These are phyloP conservation scores for Sparassis latifolia DNA, from an alignment of 1,284 basidiomycete genomes.

Conservation along the genomic window DNA sequence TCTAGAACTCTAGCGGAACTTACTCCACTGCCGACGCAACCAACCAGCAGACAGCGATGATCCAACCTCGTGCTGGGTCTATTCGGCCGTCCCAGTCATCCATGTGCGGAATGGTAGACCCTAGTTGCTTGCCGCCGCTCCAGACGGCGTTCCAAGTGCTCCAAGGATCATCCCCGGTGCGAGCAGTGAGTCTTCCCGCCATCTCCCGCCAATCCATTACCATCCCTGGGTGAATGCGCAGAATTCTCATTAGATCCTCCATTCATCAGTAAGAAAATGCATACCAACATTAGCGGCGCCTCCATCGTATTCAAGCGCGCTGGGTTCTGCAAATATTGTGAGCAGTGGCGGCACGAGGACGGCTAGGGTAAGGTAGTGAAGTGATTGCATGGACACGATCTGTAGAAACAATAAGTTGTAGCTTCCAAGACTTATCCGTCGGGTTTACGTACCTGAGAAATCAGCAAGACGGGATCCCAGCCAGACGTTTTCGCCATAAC, in stretches of 20 bases:
- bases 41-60: slow-evolving; percentile 82
- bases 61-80: slow-evolving; percentile 80
- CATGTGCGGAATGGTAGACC: slow-evolving; percentile 44
- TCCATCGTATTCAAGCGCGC: slow-evolving; percentile 78
- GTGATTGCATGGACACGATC: slow-evolving; percentile 88
- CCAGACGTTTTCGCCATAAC: slow-evolving; percentile 26
- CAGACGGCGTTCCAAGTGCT: slow-evolving; percentile 62
- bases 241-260: background rate
- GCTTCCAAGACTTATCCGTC: slow-evolving; percentile 2
- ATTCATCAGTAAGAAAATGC: slow-evolving; percentile 18
- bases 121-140: slow-evolving; percentile 70
- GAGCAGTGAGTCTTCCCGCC: slow-evolving; percentile 73
- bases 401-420: slow-evolving; percentile 25
- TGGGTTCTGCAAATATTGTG: slow-evolving; percentile 64
- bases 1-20: slow-evolving; percentile 22
- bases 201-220: slow-evolving; percentile 98
- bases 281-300: slow-evolving; percentile 76
- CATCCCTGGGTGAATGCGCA: slow-evolving; percentile 48
- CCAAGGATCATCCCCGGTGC: slow-evolving; percentile 60
- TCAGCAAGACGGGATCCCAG: slow-evolving; percentile 73
- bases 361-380: slow-evolving; percentile 88
- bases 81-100: slow-evolving; percentile 52
- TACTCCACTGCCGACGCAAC: slow-evolving; percentile 77
- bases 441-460: slow-evolving; percentile 51
- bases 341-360: slow-evolving; percentile 81